These are phyloP conservation scores for Chloromonas sp. DNA, from an alignment of 163 green algal genomes.

Conservation along the genomic window DNA sequence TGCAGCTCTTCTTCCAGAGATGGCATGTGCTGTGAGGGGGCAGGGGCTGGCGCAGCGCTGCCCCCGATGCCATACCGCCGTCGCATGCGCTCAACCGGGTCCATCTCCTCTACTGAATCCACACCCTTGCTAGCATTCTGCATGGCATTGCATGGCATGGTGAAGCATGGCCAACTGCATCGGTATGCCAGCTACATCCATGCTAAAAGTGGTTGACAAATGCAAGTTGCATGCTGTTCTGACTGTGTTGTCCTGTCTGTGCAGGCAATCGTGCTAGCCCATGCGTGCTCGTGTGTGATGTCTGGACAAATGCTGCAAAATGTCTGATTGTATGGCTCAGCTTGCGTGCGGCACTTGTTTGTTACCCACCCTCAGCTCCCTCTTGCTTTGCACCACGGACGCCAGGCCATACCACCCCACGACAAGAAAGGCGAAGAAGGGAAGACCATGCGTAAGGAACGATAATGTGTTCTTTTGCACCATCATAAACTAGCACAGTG, in stretches of 20 bases:
- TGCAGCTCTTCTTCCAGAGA: constrained; percentile 30
- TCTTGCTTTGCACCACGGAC: constrained; percentile 31
- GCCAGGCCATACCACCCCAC: constrained; percentile 31
- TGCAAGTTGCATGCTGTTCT: too few relatives aligned
- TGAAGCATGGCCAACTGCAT: not conserved
- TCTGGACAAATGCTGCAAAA: too few relatives aligned
- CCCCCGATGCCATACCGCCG: constrained; percentile 15
- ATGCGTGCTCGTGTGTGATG: too few relatives aligned
- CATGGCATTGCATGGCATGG: not conserved
- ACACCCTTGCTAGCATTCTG: constrained; percentile 25
- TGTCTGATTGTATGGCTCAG: too few relatives aligned
- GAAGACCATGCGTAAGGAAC: constrained; percentile 1
- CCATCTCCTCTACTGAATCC: constrained; percentile 34
- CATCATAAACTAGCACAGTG: too few relatives aligned
- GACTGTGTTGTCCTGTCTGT: too few relatives aligned
- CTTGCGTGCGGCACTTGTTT: too few relatives aligned
- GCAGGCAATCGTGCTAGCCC: too few relatives aligned
- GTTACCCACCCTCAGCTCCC: constrained; percentile 16
- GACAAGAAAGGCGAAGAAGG: constrained; percentile 31
- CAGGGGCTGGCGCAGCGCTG: not conserved
- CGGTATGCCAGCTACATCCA: not conserved
- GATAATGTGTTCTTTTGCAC: not conserved
- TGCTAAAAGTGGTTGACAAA: too few relatives aligned
- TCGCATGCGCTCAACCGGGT: constrained; percentile 40
- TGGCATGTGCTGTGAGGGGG: not conserved